A percentile compares a stretch with the other conserved stretches of the same genome.
Evolutionary conservation across 768 basidiomycete genomes (phyloP).

Genomic region (Phylloporus rhodoxanthus): DNA sequence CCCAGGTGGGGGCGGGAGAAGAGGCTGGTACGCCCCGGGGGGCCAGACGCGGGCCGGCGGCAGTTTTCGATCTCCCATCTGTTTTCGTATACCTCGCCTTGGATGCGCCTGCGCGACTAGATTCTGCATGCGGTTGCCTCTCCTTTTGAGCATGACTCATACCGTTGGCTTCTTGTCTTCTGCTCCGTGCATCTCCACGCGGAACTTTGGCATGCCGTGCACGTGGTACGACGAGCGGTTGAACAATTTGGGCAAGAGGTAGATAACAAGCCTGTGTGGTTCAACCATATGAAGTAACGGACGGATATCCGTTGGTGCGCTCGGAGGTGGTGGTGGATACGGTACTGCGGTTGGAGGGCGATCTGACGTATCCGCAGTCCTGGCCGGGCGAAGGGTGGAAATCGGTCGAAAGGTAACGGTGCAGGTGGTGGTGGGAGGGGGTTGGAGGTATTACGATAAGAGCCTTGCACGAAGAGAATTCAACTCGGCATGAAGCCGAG

Average conservation of each 20-base stretch:
- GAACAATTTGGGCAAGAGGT: slow-evolving; percentile 8
- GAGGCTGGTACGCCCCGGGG: slow-evolving; percentile 27
- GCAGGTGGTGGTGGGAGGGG: slow-evolving; percentile 55
- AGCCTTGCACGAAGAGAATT: slow-evolving; percentile 31
- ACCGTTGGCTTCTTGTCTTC: slow-evolving; percentile 15
- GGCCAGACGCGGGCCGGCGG: slow-evolving; percentile 29
- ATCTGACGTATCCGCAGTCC: slow-evolving; percentile 17
- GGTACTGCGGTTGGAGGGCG: slow-evolving; percentile 18
- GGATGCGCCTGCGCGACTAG: slow-evolving; percentile 7
- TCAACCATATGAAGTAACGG: slow-evolving; percentile 5
- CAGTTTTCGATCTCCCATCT: slow-evolving; percentile 26
- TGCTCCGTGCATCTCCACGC: slow-evolving; percentile 20
- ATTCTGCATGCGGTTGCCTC: slow-evolving; percentile 8
- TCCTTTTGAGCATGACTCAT: slow-evolving; percentile 11
- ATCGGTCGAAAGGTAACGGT: slow-evolving; percentile 42
- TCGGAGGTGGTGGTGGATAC: slow-evolving; percentile 26
- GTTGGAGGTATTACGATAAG: slow-evolving; percentile 35
- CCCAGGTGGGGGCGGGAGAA: slow-evolving; percentile 27
- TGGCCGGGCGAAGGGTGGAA: slow-evolving; percentile 38
- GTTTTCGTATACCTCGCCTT: slow-evolving; percentile 7
- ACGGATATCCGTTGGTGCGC: slow-evolving; percentile 15
- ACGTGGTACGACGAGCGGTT: slow-evolving; percentile 17
- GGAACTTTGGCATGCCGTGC: slow-evolving; percentile 19
- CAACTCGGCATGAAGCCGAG: slow-evolving; percentile 33
- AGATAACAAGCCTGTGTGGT: slow-evolving; percentile 13